Conservation (phyloP, 768 basidiomycete genomes). For the Termitomyces sp. region DNA sequence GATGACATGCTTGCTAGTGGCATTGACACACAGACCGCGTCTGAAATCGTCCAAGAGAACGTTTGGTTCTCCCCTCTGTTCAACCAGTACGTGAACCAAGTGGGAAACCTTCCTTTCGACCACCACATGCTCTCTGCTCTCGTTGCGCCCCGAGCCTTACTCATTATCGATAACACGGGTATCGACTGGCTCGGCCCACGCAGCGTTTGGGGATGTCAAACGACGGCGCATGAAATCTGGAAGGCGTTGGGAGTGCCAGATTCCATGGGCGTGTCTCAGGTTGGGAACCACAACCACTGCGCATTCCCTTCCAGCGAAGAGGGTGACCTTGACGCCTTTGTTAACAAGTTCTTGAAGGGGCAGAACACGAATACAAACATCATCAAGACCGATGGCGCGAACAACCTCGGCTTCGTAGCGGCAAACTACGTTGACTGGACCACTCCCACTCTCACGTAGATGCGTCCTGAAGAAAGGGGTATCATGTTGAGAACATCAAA, state of each 20-base stretch:
- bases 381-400: slow-evolving; percentile 38
- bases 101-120: slow-evolving; percentile 50
- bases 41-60: slow-evolving; percentile 57
- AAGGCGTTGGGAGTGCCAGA: slow-evolving; percentile 44
- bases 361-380: slow-evolving; percentile 45
- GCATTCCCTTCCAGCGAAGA: slow-evolving; percentile 46
- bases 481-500: not conserved
- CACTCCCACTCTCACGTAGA: slow-evolving; percentile 32
- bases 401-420: slow-evolving; percentile 34
- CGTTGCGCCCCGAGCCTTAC: slow-evolving; percentile 50
- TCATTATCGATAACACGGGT: slow-evolving; percentile 53
- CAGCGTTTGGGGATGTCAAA: slow-evolving; percentile 48
- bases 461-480: not conserved
- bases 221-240: slow-evolving; percentile 45
- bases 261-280: slow-evolving; percentile 49
- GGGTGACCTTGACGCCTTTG: slow-evolving; percentile 45
- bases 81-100: slow-evolving; percentile 40
- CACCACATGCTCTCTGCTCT: slow-evolving; percentile 55
- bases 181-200: slow-evolving; percentile 54
- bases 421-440: slow-evolving; percentile 48
- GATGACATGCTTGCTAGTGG: slow-evolving; percentile 42
- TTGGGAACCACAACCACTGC: slow-evolving; percentile 54
- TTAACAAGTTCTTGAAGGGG: slow-evolving; percentile 51
- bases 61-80: slow-evolving; percentile 57
- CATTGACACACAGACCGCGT: slow-evolving; percentile 45